Conservation (phyloP, 2,329 filamentous ascomycete genomes). For the Aspergillus aculeatinus region DNA sequence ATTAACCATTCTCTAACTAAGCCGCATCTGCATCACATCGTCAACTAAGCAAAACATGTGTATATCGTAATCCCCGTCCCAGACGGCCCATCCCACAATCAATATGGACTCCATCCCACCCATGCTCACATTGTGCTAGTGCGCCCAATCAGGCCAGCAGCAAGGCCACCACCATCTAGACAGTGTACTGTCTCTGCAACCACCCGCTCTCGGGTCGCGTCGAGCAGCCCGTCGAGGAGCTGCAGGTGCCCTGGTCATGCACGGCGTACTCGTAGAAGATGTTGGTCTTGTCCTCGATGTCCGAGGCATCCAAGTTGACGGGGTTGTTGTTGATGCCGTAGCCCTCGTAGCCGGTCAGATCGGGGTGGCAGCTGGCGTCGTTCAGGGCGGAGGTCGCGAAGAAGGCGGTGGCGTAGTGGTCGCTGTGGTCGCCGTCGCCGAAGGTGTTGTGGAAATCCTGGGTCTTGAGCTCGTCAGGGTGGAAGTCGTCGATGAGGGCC, state of each 20-base stretch:
- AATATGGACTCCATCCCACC: not conserved
- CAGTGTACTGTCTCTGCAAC: conserved; percentile 5
- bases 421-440: conserved; percentile 18
- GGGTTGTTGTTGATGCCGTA: not conserved
- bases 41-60: not conserved
- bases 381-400: conserved; percentile 9
- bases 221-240: not conserved
- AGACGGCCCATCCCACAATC: not conserved
- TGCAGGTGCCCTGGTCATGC: conserved; percentile 9
- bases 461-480: conserved; percentile 16
- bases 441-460: conserved; percentile 14
- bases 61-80: not conserved
- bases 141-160: no score
- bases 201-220: conserved; percentile 7
- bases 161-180: not conserved
- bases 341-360: conserved; percentile 5
- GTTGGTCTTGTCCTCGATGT: conserved; percentile 9
- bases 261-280: conserved; percentile 12
- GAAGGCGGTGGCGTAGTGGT: conserved; percentile 15
- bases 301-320: conserved; percentile 2
- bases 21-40: not conserved
- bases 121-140: no score
- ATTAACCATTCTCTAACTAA: not conserved
- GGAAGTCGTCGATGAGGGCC: conserved; percentile 9
- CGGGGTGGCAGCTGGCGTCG: not conserved